Percentiles rank a stretch among this genome's conserved stretches.
phyloP scores from a whole-genome alignment of 2,329 filamentous ascomycete genomes.

The Mycocentrospora acerina region DNA sequence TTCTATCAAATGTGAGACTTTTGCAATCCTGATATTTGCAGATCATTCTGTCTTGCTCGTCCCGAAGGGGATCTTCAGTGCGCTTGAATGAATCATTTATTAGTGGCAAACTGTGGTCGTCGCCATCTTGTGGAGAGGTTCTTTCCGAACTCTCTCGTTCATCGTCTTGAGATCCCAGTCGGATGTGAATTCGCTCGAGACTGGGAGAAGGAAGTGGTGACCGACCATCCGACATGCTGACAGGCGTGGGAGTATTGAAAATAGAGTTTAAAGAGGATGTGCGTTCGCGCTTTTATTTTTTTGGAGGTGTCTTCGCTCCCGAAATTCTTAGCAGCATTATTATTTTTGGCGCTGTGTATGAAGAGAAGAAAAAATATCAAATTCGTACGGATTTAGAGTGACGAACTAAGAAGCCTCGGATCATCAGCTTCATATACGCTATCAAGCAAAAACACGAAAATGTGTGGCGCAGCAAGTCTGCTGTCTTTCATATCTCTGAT shows the following conservation, averaged over 20 bases:
- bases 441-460: slow-evolving; percentile 24
- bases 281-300: slow-evolving; percentile 30
- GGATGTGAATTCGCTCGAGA: slow-evolving; percentile 21
- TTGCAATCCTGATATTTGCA: slow-evolving; percentile 70
- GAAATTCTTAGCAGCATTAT: slow-evolving; percentile 20
- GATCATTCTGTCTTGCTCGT: slow-evolving; percentile 70
- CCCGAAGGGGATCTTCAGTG: slow-evolving; percentile 58
- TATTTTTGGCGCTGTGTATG: slow-evolving; percentile 30
- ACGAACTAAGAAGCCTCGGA: slow-evolving; percentile 30
- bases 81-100: slow-evolving; percentile 44
- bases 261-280: slow-evolving; percentile 31
- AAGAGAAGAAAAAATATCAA: slow-evolving; percentile 12
- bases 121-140: slow-evolving; percentile 31
- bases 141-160: slow-evolving; percentile 28
- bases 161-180: slow-evolving; percentile 24
- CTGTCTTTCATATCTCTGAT: slow-evolving; percentile 28
- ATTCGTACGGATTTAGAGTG: slow-evolving; percentile 24
- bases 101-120: slow-evolving; percentile 34
- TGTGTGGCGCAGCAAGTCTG: slow-evolving; percentile 36
- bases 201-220: slow-evolving; percentile 34
- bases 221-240: slow-evolving; percentile 33
- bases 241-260: slow-evolving; percentile 38
- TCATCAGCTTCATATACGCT: slow-evolving; percentile 30
- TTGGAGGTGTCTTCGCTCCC: slow-evolving; percentile 24
- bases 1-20: slow-evolving; percentile 72